Conservation (phyloP, 176 grass and related monocot genomes). For the barley (Hordeum vulgare) region MorexV3_pseudomolecules_assembly NC_058520.1:604624038-604624537, state of each 20-base stretch:
- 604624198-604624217: constrained; percentile 23
- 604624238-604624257: background rate
- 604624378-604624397: constrained; percentile 78
- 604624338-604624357: constrained; percentile 88
- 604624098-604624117: constrained; percentile 74
- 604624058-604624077: constrained; percentile 96
- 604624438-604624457: constrained; percentile 34
- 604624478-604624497: constrained; percentile 46
- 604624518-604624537: constrained; percentile 62
- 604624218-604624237: background rate
- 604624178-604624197: constrained; percentile 75
- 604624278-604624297: constrained; percentile 73
- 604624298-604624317: constrained; percentile 86
- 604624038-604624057: constrained; percentile 93
- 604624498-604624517: constrained; percentile 46
- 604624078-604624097: constrained; percentile 91
- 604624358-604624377: constrained; percentile 89
- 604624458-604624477: constrained; percentile 53
- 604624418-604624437: constrained; percentile 58
- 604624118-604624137: constrained; percentile 74
- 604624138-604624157: constrained; percentile 97
- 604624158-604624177: constrained; percentile 79
- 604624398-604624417: constrained; percentile 61
- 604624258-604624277: constrained; percentile 8
- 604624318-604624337: constrained; percentile 75